These are phyloP conservation scores for Fomitopsis pulvina DNA, from an alignment of 768 basidiomycete genomes.

Conservation along the genomic window DNA sequence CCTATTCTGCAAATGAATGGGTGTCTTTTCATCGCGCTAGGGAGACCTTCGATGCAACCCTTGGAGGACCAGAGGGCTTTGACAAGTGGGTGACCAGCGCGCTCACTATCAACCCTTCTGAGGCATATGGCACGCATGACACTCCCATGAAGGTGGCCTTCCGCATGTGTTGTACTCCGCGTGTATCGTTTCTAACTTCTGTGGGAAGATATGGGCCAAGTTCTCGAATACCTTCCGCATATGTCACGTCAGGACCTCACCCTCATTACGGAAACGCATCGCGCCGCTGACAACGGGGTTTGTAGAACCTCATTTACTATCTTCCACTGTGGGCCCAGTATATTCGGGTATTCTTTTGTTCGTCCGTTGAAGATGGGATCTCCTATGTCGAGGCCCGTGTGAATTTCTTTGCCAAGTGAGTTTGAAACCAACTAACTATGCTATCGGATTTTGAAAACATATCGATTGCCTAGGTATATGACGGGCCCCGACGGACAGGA, in stretches of 20 bases:
- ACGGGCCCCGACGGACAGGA: slow-evolving; percentile 47
- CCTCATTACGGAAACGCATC: background rate
- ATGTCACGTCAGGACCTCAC: slow-evolving; percentile 34
- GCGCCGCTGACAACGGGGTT: background rate
- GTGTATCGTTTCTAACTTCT: slow-evolving; percentile 1
- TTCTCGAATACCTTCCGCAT: slow-evolving; percentile 51
- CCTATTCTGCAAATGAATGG: slow-evolving; percentile 45
- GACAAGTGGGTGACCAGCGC: slow-evolving; percentile 57
- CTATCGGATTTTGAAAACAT: background rate
- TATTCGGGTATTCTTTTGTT: slow-evolving; percentile 53
- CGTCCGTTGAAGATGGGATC: slow-evolving; percentile 64
- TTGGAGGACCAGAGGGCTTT: slow-evolving; percentile 62
- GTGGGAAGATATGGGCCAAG: slow-evolving; percentile 67
- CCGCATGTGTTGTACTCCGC: background rate
- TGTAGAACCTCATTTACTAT: slow-evolving; percentile 36
- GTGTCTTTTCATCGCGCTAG: slow-evolving; percentile 49
- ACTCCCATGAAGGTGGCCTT: slow-evolving; percentile 53
- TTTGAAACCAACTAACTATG: background rate
- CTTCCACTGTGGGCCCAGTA: slow-evolving; percentile 55
- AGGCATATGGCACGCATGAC: slow-evolving; percentile 70
- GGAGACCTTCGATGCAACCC: slow-evolving; percentile 37
- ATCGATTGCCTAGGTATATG: slow-evolving; percentile 39
- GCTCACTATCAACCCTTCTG: slow-evolving; percentile 61
- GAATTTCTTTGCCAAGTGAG: slow-evolving; percentile 55
- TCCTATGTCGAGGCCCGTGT: slow-evolving; percentile 65